Base-by-base conservation (phyloP, 1,284 basidiomycete species). In the Volvariella volvacea region DNA sequence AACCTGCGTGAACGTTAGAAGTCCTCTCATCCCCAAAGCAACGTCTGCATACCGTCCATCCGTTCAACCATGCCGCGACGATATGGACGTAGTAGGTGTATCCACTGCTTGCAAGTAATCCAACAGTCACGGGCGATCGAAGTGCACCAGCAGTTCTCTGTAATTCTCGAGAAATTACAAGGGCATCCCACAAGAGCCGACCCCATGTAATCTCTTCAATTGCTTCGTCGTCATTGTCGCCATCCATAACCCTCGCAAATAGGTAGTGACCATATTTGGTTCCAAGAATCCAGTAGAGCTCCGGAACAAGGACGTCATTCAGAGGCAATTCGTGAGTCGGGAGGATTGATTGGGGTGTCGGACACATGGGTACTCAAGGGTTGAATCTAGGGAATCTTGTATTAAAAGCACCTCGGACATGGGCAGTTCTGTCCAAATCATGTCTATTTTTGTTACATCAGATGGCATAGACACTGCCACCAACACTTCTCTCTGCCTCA, bases 1-100 rank as follows among this genome's bases (percentile, higher is more conserved):
- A 8, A 47, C 36, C 48, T 49, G 19, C 8, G 15, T 2, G n/a
- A n/a, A 3, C 12, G 9, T 12, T 20, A 2, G 7, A 36, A n/a
- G 22, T 15, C 25, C 15, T 25, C n/a, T 12, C 7, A 12, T 7
- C 15, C 42, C 40, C 25, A n/a, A n/a, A n/a, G n/a, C n/a, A n/a
- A n/a, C n/a, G n/a, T n/a, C n/a, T n/a, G n/a, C n/a, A n/a, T n/a
- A 49, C 48, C 22, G 38, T 39, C 48, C 48, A 49, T 20, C 43
- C 21, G 16, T 47, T 49, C 22, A 47, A 42, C 45, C 45, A 47
- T 31, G 30, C 39, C 3, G 48, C 48, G 33, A 49, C 33, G 4
- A 47, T 39, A 22, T 47, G 38, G 12, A 47, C 45, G 31, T 41
- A 46, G n/a, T 44, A 47, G 3, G 10, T 28, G 34, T 49, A 49